phyloP scores from a whole-genome alignment of 306 rosid genomes.

The Rubus parviflorus region DNA sequence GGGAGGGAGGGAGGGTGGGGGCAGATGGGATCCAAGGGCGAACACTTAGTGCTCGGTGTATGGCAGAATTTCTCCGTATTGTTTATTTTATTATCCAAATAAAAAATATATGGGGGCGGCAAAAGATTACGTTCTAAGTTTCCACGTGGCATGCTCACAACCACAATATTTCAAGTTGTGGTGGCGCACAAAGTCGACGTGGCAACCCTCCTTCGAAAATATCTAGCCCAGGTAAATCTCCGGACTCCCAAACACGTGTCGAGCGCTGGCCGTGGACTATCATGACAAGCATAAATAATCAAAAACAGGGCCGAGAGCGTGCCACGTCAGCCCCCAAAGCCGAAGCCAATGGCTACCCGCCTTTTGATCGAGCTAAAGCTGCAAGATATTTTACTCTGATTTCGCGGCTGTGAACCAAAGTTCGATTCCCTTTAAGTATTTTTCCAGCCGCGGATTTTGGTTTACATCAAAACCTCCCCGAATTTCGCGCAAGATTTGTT shows the following conservation, averaged over 20 bases:
- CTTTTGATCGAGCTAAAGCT: conserved; percentile 34
- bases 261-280: not conserved
- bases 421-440: not conserved
- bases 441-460: not conserved
- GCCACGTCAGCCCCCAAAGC: conserved; percentile 41
- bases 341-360: conserved; percentile 33
- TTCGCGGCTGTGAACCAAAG: conserved; percentile 23
- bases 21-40: too few species aligned
- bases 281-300: conserved; percentile 16
- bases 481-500: not conserved
- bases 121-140: too few species aligned
- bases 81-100: too few species aligned
- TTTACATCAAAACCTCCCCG: not conserved
- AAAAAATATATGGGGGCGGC: too few species aligned
- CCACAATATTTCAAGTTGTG: conserved; percentile 27
- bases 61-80: too few species aligned
- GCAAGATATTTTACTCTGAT: conserved; percentile 1
- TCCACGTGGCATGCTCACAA: conserved; percentile 36
- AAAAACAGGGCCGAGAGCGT: conserved; percentile 20
- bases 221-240: conserved; percentile 17
- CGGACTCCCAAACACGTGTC: conserved; percentile 21
- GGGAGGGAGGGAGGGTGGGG: too few species aligned
- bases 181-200: not conserved
- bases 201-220: conserved; percentile 24
- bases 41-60: too few species aligned